phyloP scores from a whole-genome alignment of 1,284 basidiomycete species.

The Moesziomyces parantarcticus region DNA sequence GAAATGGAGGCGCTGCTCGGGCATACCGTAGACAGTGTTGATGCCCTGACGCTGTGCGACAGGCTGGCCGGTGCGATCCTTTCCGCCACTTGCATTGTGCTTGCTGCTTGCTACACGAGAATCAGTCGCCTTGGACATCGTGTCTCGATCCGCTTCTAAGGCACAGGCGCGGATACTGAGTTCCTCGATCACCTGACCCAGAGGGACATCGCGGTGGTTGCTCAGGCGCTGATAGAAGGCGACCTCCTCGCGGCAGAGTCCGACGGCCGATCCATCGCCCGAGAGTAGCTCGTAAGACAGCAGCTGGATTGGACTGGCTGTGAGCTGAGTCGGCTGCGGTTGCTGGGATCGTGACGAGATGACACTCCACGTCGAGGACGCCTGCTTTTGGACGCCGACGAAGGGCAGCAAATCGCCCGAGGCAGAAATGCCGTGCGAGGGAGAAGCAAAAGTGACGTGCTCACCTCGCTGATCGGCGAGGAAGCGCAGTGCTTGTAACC shows the following conservation, averaged over 20 bases:
- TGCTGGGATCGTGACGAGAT: slow-evolving; percentile 26
- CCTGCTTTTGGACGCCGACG: slow-evolving; percentile 33
- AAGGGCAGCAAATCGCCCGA: slow-evolving; percentile 39
- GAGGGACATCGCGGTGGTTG: slow-evolving; percentile 46
- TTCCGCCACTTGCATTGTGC: slow-evolving; percentile 8
- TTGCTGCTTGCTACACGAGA: slow-evolving; percentile 29
- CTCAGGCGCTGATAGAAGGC: slow-evolving; percentile 53
- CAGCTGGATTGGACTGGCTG: slow-evolving; percentile 21
- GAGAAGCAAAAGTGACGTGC: slow-evolving; percentile 34
- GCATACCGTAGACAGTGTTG: slow-evolving; percentile 26
- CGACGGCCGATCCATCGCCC: slow-evolving; percentile 12
- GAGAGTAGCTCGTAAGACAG: slow-evolving; percentile 38
- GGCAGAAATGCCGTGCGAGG: slow-evolving; percentile 39
- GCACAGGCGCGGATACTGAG: slow-evolving; percentile 46
- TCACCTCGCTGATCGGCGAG: slow-evolving; percentile 37
- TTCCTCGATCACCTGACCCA: slow-evolving; percentile 61
- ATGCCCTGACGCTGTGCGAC: slow-evolving; percentile 1
- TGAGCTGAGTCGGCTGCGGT: slow-evolving; percentile 14
- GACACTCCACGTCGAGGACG: slow-evolving; percentile 21
- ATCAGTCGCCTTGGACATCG: slow-evolving; percentile 10
- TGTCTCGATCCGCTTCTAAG: slow-evolving; percentile 37
- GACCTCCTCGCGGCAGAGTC: slow-evolving; percentile 45
- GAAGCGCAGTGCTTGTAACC: slow-evolving; percentile 42
- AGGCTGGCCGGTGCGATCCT: slow-evolving; percentile 6
- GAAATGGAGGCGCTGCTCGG: slow-evolving; percentile 48